A percentile compares a stretch with the other conserved stretches of the same genome.
phyloP scores from a whole-genome alignment of 345 rosid species.

The Camelina sativa region DNA sequence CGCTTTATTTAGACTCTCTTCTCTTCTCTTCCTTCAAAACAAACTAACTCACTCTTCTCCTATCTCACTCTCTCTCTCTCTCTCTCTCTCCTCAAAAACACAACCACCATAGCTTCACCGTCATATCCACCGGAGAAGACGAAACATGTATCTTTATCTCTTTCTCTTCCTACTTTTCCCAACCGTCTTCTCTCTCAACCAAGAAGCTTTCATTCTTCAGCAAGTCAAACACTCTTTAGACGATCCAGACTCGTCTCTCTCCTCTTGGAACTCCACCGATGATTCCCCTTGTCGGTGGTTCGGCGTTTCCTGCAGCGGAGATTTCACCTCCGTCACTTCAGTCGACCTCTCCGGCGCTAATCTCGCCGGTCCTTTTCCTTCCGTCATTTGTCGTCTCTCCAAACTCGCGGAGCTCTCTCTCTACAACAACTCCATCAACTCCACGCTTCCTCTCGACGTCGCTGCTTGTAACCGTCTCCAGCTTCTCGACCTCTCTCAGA shows the following conservation, averaged over 20 bases:
- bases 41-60: neutral
- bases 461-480: slow-evolving; percentile 60
- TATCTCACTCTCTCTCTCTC: slow-evolving; percentile 18
- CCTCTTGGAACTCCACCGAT: slow-evolving; percentile 62
- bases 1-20: slow-evolving; percentile 28
- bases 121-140: neutral
- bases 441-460: slow-evolving; percentile 67
- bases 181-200: slow-evolving; percentile 52
- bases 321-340: slow-evolving; percentile 59
- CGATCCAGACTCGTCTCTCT: slow-evolving; percentile 64
- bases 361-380: slow-evolving; percentile 79
- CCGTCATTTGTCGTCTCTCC: slow-evolving; percentile 68
- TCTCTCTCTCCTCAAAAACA: slow-evolving; percentile 6
- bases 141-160: slow-evolving; percentile 33
- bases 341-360: slow-evolving; percentile 63
- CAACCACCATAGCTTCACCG: slow-evolving; percentile 37
- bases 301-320: slow-evolving; percentile 57
- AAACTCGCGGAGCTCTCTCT: slow-evolving; percentile 60
- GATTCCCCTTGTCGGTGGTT: slow-evolving; percentile 64
- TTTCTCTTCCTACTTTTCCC: slow-evolving; percentile 44
- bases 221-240: slow-evolving; percentile 52
- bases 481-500: slow-evolving; percentile 80
- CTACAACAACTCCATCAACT: slow-evolving; percentile 66
- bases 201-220: slow-evolving; percentile 67
- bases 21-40: slow-evolving; percentile 11